These are phyloP conservation scores for Przewalskia tangutica DNA, from an alignment of 257 asterid genomes.

Conservation along the genomic window DNA sequence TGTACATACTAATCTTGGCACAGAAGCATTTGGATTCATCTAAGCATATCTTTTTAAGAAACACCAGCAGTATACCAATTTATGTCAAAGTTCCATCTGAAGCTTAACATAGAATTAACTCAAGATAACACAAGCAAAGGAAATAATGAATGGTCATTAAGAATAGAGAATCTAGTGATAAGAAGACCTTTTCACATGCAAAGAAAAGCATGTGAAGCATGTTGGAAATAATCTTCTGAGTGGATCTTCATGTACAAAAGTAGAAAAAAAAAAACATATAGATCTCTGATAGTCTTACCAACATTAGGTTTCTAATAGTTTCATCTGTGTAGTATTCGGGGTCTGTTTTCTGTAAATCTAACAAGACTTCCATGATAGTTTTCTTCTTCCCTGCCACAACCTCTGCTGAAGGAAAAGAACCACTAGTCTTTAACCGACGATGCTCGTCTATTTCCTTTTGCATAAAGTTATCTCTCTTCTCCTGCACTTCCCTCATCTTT, in stretches of 20 bases:
- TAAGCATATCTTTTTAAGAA: background rate
- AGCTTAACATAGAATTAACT: background rate
- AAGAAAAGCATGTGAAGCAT: background rate
- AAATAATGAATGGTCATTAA: background rate
- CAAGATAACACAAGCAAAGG: background rate
- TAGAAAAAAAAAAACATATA: background rate
- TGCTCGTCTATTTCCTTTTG: conserved; percentile 42
- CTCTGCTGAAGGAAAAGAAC: background rate
- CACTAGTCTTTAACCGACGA: conserved; percentile 1
- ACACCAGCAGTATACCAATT: background rate
- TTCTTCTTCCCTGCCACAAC: conserved; percentile 1
- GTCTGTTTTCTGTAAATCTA: conserved; percentile 37
- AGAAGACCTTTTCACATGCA: background rate
- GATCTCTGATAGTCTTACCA: conserved; percentile 14
- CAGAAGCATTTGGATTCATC: background rate
- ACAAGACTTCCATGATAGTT: conserved; percentile 38
- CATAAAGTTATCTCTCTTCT: conserved; percentile 42
- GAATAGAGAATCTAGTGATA: background rate
- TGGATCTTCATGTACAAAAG: background rate
- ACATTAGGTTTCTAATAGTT: conserved; percentile 24
- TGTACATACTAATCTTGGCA: background rate
- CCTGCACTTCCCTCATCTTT: conserved; percentile 21
- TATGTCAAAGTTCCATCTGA: background rate
- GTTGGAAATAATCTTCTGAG: background rate
- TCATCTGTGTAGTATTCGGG: conserved; percentile 41